A percentile compares a stretch with the other conserved stretches of the same genome.
These are phyloP conservation scores for Rhizoctonia solani DNA, from an alignment of 1,284 basidiomycete genomes.

Conservation along the genomic window DNA sequence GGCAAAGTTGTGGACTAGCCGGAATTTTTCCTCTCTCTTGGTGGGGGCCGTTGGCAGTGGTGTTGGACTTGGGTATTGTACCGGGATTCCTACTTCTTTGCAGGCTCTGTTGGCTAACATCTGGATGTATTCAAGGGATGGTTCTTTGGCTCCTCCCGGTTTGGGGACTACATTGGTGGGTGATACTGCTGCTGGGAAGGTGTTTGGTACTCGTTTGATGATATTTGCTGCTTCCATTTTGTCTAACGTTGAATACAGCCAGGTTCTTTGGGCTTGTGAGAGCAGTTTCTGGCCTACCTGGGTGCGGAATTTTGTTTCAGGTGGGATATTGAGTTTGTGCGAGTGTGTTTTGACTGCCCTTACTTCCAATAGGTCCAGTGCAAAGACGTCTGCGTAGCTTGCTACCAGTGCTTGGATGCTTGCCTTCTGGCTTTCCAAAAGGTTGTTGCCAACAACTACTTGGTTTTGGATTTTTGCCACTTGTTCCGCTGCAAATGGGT, in stretches of 20 bases:
- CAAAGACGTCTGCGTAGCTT: constrained; percentile 7
- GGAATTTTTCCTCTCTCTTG: constrained; percentile 42
- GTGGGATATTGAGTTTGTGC: constrained; percentile 40
- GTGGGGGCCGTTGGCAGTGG: not conserved
- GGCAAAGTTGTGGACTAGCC: constrained; percentile 47
- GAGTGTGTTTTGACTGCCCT: constrained; percentile 34
- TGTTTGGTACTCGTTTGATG: constrained; percentile 42
- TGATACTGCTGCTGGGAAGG: constrained; percentile 44
- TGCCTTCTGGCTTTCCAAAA: constrained; percentile 30
- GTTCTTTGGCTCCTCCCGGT: constrained; percentile 43
- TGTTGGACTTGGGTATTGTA: not conserved
- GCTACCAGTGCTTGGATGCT: not conserved
- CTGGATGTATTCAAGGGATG: constrained; percentile 44
- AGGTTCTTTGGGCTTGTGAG: constrained; percentile 44
- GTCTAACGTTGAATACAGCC: constrained; percentile 44
- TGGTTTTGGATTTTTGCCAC: constrained; percentile 41
- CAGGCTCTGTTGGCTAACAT: constrained; percentile 45
- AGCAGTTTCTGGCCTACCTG: constrained; percentile 40
- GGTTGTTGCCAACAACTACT: constrained; percentile 39
- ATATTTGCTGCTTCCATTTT: constrained; percentile 46
- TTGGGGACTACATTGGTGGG: constrained; percentile 45
- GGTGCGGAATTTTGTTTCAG: constrained; percentile 33
- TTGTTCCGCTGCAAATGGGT: constrained; percentile 41
- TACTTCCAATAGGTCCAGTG: constrained; percentile 8
- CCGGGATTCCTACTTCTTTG: constrained; percentile 40